Base-by-base conservation (phyloP, 305 asterid genomes). In the Fraxinus platypoda region DNA sequence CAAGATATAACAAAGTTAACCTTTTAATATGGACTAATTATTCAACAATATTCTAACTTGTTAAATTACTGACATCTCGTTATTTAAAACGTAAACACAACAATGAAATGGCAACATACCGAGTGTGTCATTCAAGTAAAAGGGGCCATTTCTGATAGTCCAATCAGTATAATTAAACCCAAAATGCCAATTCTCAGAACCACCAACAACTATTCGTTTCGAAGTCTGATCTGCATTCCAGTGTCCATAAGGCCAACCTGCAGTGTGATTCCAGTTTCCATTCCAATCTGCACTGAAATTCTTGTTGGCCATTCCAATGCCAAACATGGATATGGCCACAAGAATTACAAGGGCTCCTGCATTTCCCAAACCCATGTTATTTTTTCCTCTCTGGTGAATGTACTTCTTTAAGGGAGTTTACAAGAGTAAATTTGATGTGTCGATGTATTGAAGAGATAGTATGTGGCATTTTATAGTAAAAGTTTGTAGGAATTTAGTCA, bases 111-210 rank as follows among this genome's bases (percentile, higher is more conserved):
- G 31, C 0, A 30, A 33, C 8, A 8, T 84, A 93, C 97, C 97
- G 23, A 93, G 66, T 6, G 89, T 85, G 62, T 93, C 97, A 2
- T 91, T 92, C 35, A 90, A 30, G 88, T 89, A 92, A 57, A 92
- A 91, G 41, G 93, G 97, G 0, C 87, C 92, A 41, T 54, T 89
- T 72, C 85, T 89, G 80, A 74, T 85, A 77, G 93, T 87, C 97
- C 97, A 93, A 19, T 89, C 90, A 21, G 93, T 86, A 75, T 92
- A 92, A 46, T 93, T 91, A 19, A 84, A 90, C 19, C 97, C 97
- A 73, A 88, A 93, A 21, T 52, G 93, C 97, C 98, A 91, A 9
- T 90, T 86, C 8, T 89, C 90, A 0, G 90, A 87, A 0, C 93
- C 94, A 0, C 94, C 95, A 5, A 93, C 93, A 0, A 84, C 38